phyloP scores from a whole-genome alignment of 352 stramenopile species.

The Phytophthora cryptogea region DNA sequence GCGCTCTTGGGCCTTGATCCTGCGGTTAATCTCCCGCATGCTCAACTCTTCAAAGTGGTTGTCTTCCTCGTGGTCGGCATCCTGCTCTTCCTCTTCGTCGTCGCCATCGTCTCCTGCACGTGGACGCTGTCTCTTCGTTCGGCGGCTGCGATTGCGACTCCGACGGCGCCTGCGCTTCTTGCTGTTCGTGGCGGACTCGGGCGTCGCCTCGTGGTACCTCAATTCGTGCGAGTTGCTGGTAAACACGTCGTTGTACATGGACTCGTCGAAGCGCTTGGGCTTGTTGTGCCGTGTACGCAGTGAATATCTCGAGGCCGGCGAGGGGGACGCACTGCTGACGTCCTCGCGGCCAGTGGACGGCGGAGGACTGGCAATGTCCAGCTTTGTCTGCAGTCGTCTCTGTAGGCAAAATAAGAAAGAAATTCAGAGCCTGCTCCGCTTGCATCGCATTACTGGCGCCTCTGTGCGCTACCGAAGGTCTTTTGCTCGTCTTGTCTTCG shows the following conservation, averaged over 20 bases:
- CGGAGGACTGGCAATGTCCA: conserved; percentile 19
- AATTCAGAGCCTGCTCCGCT: background rate
- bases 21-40: conserved; percentile 60
- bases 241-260: conserved; percentile 77
- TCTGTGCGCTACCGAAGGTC: conserved; percentile 15
- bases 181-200: conserved; percentile 10
- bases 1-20: conserved; percentile 52
- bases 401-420: conserved; percentile 3
- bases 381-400: conserved; percentile 26
- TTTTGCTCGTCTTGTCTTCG: conserved; percentile 10
- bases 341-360: conserved; percentile 10
- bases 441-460: no score
- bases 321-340: conserved; percentile 20
- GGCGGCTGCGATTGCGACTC: conserved; percentile 11
- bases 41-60: conserved; percentile 50
- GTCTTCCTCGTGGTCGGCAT: conserved; percentile 38
- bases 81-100: conserved; percentile 26
- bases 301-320: conserved; percentile 43
- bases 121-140: conserved; percentile 30
- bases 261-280: conserved; percentile 63
- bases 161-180: conserved; percentile 39
- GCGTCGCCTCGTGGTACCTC: conserved; percentile 22
- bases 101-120: conserved; percentile 2
- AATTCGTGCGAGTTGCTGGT: conserved; percentile 25
- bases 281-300: conserved; percentile 61